These are phyloP conservation scores for Hypoxylon subgilvum DNA, from an alignment of 495 filamentous ascomycete species.

Conservation along the genomic window DNA sequence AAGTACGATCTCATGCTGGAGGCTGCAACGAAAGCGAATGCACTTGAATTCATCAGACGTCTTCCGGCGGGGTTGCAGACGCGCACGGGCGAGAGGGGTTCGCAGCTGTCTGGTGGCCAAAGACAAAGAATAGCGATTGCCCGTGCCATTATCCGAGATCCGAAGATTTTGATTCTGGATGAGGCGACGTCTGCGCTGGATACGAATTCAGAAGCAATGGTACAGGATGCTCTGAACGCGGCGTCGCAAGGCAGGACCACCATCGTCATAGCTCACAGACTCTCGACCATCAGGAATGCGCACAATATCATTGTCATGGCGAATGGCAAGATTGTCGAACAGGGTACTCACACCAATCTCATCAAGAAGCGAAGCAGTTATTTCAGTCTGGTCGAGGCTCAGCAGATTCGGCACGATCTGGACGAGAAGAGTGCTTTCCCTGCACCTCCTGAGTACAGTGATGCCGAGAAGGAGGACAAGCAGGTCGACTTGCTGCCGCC, in stretches of 20 bases:
- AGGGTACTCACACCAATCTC: slow-evolving; percentile 59
- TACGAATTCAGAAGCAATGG: slow-evolving; percentile 71
- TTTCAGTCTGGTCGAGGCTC: slow-evolving; percentile 25
- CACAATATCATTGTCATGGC: slow-evolving; percentile 62
- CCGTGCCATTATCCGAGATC: slow-evolving; percentile 73
- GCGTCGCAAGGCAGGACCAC: slow-evolving; percentile 68
- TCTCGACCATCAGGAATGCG: slow-evolving; percentile 60
- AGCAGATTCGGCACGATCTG: slow-evolving; percentile 16
- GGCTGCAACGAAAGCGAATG: slow-evolving; percentile 46
- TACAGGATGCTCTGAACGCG: slow-evolving; percentile 72
- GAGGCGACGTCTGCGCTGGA: slow-evolving; percentile 82
- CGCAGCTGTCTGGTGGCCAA: slow-evolving; percentile 75
- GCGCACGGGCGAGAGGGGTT: slow-evolving; percentile 64
- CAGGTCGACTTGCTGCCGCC: not conserved
- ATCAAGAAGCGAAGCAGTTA: slow-evolving; percentile 56
- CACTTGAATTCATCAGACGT: slow-evolving; percentile 1
- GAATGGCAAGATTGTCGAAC: slow-evolving; percentile 58
- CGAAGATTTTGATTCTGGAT: slow-evolving; percentile 74
- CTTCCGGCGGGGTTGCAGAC: slow-evolving; percentile 61
- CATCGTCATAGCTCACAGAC: slow-evolving; percentile 71
- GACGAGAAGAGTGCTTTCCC: not conserved
- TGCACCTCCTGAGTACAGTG: no score
- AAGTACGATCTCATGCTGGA: slow-evolving; percentile 45
- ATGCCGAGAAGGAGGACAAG: not conserved
- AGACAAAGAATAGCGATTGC: slow-evolving; percentile 79